Conservation (phyloP, 2,329 filamentous ascomycete species). For the Apiospora pterosperma region DNA sequence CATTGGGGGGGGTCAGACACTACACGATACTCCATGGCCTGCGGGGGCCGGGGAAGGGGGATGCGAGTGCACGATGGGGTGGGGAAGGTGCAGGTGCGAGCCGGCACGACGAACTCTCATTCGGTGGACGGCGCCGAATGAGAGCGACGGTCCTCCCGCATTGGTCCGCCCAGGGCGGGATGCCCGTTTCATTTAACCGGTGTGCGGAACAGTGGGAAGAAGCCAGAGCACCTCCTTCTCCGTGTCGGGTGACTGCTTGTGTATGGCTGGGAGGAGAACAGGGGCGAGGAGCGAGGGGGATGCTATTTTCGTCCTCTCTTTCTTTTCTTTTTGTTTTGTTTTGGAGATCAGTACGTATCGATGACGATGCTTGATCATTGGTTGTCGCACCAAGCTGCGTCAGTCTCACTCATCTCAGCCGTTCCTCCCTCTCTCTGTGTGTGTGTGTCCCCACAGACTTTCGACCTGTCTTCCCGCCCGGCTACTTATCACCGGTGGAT, state of each 20-base stretch:
- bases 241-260: background rate
- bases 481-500: no score
- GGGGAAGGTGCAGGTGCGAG: no score
- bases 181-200: background rate
- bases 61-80: no score
- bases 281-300: no score
- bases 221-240: background rate
- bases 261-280: no score
- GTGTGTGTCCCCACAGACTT: background rate
- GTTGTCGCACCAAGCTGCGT: background rate
- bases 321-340: no score
- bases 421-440: background rate
- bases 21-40: background rate
- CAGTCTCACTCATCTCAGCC: background rate
- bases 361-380: background rate
- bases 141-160: background rate
- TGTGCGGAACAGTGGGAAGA: background rate
- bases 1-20: background rate
- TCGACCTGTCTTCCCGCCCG: background rate
- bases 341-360: no score
- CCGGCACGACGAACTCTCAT: background rate
- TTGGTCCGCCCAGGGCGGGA: background rate
- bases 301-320: no score
- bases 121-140: background rate
- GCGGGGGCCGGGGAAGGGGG: background rate